Conservation (phyloP, 345 rosid genomes). For the Pistacia atlantica region DNA sequence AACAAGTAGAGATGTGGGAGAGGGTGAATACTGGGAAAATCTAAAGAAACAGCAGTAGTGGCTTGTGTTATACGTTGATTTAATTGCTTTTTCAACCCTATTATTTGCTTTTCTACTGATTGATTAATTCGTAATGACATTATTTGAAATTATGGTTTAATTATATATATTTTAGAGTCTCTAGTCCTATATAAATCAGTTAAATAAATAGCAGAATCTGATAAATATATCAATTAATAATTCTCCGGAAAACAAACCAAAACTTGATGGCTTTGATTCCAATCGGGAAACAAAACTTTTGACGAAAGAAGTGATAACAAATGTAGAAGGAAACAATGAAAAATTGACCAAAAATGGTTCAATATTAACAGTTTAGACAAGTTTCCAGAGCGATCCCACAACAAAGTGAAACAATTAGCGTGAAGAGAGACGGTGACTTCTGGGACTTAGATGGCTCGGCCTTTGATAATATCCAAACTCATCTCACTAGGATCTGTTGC, state of each 20-base stretch:
- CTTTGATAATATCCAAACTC: conserved; percentile 67
- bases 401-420: neutral
- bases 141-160: neutral
- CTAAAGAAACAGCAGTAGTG: neutral
- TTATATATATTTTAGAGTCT: too few relatives aligned
- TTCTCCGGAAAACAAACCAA: too few relatives aligned
- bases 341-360: neutral
- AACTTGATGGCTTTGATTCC: too few relatives aligned
- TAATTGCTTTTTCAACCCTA: neutral
- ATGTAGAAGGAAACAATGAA: too few relatives aligned
- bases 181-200: too few relatives aligned
- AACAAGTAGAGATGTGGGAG: conserved; percentile 41
- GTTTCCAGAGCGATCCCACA: too few relatives aligned
- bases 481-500: conserved; percentile 81
- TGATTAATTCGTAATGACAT: neutral
- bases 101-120: neutral
- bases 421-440: neutral
- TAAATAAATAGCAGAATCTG: too few relatives aligned
- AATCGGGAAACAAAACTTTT: neutral
- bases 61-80: neutral
- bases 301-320: neutral
- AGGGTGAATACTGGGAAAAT: conserved; percentile 19
- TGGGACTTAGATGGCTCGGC: conserved; percentile 40
- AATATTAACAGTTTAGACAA: conserved; percentile 2
- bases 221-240: too few relatives aligned